phyloP scores from a whole-genome alignment of 495 filamentous ascomycete species.

The Penicillium chermesinum region DNA sequence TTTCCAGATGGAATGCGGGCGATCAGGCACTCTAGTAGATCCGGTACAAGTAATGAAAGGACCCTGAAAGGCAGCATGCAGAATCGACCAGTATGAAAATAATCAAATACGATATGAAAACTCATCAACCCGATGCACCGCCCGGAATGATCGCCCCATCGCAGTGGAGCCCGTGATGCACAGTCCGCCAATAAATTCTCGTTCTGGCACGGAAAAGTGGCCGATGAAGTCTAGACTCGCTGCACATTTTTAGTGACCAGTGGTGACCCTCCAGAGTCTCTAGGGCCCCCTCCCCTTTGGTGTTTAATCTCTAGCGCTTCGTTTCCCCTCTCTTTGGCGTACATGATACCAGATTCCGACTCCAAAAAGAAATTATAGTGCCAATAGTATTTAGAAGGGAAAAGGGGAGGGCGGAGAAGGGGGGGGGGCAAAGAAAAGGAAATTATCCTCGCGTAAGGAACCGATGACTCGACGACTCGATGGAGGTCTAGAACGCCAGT shows the following conservation, averaged over 20 bases:
- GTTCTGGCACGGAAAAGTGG: too few relatives aligned
- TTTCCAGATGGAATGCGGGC: too few relatives aligned
- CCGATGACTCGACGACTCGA: constrained; percentile 26
- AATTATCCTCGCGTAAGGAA: not conserved
- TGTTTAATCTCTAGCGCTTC: not conserved
- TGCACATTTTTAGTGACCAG: constrained; percentile 10
- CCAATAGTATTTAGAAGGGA: too few relatives aligned
- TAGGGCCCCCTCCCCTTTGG: not conserved
- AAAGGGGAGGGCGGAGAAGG: too few relatives aligned
- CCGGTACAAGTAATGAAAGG: constrained; percentile 14
- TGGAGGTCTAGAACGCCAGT: constrained; percentile 21
- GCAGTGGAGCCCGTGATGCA: constrained; percentile 14
- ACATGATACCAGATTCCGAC: not conserved
- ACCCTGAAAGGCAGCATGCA: not conserved
- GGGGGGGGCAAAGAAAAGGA: not conserved
- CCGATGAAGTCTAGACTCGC: constrained; percentile 16
- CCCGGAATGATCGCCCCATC: constrained; percentile 21
- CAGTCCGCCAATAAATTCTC: constrained; percentile 1
- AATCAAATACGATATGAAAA: not conserved
- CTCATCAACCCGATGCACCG: constrained; percentile 26
- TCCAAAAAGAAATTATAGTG: too few relatives aligned
- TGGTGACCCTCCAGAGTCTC: not conserved
- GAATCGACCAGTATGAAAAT: not conserved
- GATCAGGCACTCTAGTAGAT: too few relatives aligned
- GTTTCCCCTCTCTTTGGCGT: not conserved